Evolutionary conservation across 163 green algal genomes (phyloP), one percentile per base, ranked within the genome.

Genomic region (Chlamydomonas reinhardtii): DNA sequence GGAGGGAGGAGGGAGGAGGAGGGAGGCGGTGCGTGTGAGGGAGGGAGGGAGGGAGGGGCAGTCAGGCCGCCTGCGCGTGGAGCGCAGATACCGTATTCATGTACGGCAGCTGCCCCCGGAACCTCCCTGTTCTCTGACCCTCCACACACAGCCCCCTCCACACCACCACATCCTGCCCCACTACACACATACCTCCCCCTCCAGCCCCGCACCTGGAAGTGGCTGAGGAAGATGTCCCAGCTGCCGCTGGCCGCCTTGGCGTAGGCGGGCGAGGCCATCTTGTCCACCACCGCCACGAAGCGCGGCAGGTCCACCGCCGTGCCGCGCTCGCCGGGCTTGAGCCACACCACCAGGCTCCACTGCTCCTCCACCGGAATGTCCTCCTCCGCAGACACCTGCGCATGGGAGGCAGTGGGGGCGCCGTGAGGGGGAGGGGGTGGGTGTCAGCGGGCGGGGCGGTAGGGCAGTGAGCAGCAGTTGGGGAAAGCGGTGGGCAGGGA

Each of bases 351-450:
- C 31, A 86, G 69, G 25, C 54, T 74, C 80, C 80, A 86, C 80
- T 80, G 80, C 80, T 86, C 70, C 19, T 86, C 80, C 69, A 86
- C 80, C 16, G 80, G 80, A 27, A 86, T 79, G 70, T 86, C 80
- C 70, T 86, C 80, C 80, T 86, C 70, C 6, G 9, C 68, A 25
- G 14, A 34, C 9, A 37, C n/a, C 70, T 80, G 32, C 5, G 19
- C n/a, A n/a, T n/a, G n/a, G n/a, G n/a, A 31, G n/a, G 39, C 39
- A 29, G n/a, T 5, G 11, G 35, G 22, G 35, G 35, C n/a, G n/a
- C n/a, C n/a, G n/a, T 12, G 35, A 1, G 12, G 29, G 4, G 66
- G 17, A 29, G 31, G 14, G 14, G 59, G 22, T 27, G 59, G 31
- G 8, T n/a, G n/a, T n/a, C n/a, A n/a, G n/a, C n/a, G n/a, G n/a